These are phyloP conservation scores for Musa itinerans DNA, from an alignment of 176 grass and related monocot genomes.

Conservation along the genomic window DNA sequence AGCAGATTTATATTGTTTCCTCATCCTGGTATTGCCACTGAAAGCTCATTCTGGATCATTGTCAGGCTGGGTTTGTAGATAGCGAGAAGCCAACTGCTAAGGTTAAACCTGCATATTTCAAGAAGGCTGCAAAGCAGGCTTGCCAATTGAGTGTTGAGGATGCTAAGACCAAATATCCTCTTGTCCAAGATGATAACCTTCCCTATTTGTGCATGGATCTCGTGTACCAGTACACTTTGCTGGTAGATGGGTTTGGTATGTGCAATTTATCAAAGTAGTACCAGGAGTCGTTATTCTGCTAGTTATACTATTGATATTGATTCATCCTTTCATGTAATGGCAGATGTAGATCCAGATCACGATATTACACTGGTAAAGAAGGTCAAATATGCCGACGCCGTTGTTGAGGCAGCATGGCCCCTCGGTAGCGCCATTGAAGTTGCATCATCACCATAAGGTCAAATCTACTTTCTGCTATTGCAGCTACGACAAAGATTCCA, in stretches of 20 bases:
- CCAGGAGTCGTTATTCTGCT: not conserved
- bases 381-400: slow-evolving; percentile 38
- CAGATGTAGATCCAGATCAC: slow-evolving; percentile 33
- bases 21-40: not conserved
- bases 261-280: not conserved
- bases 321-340: not conserved
- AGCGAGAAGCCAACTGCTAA: not conserved
- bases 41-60: not conserved
- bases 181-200: not conserved
- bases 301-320: not conserved
- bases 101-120: slow-evolving; percentile 6
- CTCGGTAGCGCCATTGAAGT: slow-evolving; percentile 47
- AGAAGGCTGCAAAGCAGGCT: slow-evolving; percentile 6
- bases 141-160: slow-evolving; percentile 24
- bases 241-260: slow-evolving; percentile 48
- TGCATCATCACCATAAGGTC: slow-evolving; percentile 5
- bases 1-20: not conserved
- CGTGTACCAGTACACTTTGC: slow-evolving; percentile 39
- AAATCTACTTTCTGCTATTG: not conserved
- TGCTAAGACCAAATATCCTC: slow-evolving; percentile 13
- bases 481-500: not conserved
- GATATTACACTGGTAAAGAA: slow-evolving; percentile 32
- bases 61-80: slow-evolving; percentile 20
- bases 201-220: slow-evolving; percentile 54
- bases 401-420: slow-evolving; percentile 30